Conservation (phyloP, 1,139 yeast species). For the Geotrichum restrictum region DNA sequence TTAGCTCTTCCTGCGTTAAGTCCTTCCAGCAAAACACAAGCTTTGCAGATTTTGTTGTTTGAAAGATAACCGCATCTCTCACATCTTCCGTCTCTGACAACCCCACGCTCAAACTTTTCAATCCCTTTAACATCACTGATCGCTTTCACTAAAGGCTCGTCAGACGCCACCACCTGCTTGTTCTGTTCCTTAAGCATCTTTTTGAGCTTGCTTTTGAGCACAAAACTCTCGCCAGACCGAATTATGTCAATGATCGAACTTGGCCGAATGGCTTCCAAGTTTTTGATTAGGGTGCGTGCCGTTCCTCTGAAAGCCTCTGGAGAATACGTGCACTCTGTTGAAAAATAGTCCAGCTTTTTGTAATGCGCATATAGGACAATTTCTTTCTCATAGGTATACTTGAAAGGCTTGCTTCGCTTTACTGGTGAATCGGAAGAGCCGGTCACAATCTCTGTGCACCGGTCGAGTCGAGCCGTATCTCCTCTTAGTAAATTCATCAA, state of each 20-base stretch:
- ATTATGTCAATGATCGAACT: slow-evolving; percentile 92
- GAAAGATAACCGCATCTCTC: slow-evolving; percentile 89
- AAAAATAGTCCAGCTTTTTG: slow-evolving; percentile 88
- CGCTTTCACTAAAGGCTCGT: neutral
- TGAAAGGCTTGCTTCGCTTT: slow-evolving; percentile 91
- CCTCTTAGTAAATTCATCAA: slow-evolving; percentile 92
- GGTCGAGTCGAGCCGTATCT: slow-evolving; percentile 88
- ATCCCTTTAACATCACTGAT: neutral
- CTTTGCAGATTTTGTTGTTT: slow-evolving; percentile 84
- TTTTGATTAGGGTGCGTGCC: slow-evolving; percentile 86
- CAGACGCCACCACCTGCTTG: neutral
- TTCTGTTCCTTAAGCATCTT: slow-evolving; percentile 30
- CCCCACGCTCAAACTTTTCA: slow-evolving; percentile 20
- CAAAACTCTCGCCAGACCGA: slow-evolving; percentile 86
- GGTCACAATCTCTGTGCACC: slow-evolving; percentile 85
- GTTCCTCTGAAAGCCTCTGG: slow-evolving; percentile 99
- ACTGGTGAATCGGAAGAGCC: slow-evolving; percentile 53
- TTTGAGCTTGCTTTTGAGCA: slow-evolving; percentile 30
- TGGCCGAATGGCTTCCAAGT: slow-evolving; percentile 84
- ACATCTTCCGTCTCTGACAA: slow-evolving; percentile 44
- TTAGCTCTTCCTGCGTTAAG: slow-evolving; percentile 64
- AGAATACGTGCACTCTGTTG: slow-evolving; percentile 96
- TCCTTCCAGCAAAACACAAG: slow-evolving; percentile 84
- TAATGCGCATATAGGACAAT: slow-evolving; percentile 96
- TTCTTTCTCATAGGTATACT: slow-evolving; percentile 93